Evolutionary conservation across 176 grass and related monocot species (phyloP), one percentile per base, ranked within the genome.

Genomic region (Coix lacrymajobi): DNA sequence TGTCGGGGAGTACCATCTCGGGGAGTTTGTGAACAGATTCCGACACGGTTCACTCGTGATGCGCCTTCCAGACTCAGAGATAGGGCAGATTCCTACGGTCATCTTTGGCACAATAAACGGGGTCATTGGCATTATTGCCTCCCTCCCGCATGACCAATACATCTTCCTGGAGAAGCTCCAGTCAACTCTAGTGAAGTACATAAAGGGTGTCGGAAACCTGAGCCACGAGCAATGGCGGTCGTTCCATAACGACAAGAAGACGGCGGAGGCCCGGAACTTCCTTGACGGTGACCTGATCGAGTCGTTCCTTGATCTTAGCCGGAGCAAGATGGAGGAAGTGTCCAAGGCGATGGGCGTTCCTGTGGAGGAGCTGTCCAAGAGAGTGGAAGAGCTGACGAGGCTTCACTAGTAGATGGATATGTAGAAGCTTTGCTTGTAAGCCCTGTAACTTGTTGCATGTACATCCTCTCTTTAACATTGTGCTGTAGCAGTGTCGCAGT

Each of bases 71-170:
- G 91, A 95, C 65, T 91, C 92, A 3, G 89, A 95, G 77, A 83
- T 90, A 1, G 92, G 92, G 19, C 63, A 89, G 75, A 90, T 92
- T 10, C 96, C 96, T 1, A 98, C 92, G 0, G 88, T 93, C 29
- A 95, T 98, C 58, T 98, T 98, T 66, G 91, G 92, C 69, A 98
- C 96, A 34, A 82, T 98, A 28, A 98, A 93, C 25, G 92, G 96
- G n/a, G 92, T 93, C 25, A 93, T 98, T 48, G 96, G 96, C 3
- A 82, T 98, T 6, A 86, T 98, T 15, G 96, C 96, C 0, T 95
- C 96, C 5, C 83, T 98, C 20, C 96, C 96, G 5, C 87, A 92
- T 22, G 92, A 98, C 44, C 91, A 93, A 44, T 95, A 95, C 25
- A 52, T 88, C 30, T 93, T 98, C 68, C 76, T 98, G 9, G 92